phyloP scores from a whole-genome alignment of 768 basidiomycete species.

The Pholiota molesta region DNA sequence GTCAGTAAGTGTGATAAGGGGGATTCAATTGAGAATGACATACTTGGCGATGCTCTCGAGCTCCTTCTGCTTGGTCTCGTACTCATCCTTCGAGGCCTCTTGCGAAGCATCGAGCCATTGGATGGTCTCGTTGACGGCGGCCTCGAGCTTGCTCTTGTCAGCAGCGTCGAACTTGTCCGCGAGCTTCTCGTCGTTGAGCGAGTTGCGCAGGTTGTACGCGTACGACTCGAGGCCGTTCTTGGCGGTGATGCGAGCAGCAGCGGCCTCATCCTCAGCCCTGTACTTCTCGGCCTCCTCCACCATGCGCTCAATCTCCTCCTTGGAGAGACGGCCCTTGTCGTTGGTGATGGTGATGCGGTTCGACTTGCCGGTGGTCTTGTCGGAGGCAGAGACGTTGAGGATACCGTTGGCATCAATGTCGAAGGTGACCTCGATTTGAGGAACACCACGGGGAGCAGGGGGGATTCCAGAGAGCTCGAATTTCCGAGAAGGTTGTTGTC shows the following conservation, averaged over 20 bases:
- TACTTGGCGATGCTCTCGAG: constrained; percentile 80
- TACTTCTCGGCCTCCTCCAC: constrained; percentile 93
- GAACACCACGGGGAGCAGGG: constrained; percentile 96
- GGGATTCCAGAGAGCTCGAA: constrained; percentile 97
- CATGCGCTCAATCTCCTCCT: constrained; percentile 99
- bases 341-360: constrained; percentile 94
- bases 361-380: constrained; percentile 97
- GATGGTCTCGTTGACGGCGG: constrained; percentile 82
- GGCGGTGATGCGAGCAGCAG: constrained; percentile 76
- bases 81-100: constrained; percentile 93
- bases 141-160: constrained; percentile 85
- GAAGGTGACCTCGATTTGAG: constrained; percentile 97
- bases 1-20: constrained; percentile 7
- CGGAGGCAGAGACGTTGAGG: constrained; percentile 91
- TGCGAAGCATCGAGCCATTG: constrained; percentile 85
- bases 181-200: constrained; percentile 82
- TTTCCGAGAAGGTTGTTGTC: constrained; percentile 99
- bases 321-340: constrained; percentile 95
- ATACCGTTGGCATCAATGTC: constrained; percentile 98
- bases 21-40: constrained; percentile 12
- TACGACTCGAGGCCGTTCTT: constrained; percentile 97
- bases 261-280: constrained; percentile 89
- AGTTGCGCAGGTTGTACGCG: constrained; percentile 93
- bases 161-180: constrained; percentile 84
- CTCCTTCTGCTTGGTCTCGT: constrained; percentile 92